Base-by-base conservation (phyloP, 441 rosid species). In the Geranium incanum region DNA sequence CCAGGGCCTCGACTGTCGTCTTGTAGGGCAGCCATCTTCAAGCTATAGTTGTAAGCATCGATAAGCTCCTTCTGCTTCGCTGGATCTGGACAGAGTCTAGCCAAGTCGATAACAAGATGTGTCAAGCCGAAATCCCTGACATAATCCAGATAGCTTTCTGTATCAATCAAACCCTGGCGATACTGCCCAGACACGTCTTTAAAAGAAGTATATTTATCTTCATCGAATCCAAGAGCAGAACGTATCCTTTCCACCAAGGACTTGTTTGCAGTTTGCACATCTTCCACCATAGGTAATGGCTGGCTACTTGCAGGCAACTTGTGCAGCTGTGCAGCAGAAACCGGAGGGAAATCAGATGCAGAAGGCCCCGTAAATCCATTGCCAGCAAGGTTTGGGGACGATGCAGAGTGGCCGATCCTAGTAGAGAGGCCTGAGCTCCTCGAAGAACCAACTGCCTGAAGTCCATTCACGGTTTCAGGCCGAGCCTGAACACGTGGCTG, bases 21-120 rank as follows among this genome's bases (percentile, higher is more conserved):
- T 69, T 80, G 71, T 5, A 52, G 15, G 41, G 16, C 78, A 48
- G 70, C 79, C 77, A 76, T 71, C 77, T 72, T 80, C 79, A 79
- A 57, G 75, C 82, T 78, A 50, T 89, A 77, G 75, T 80, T 84
- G 71, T 90, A 82, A n/a, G 81, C 78, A 68, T 90, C 95, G 69
- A 95, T 71, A 43, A 95, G 89, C 76, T 92, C 96, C 83, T 85
- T 85, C 85, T 95, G 98, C 81, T 90, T 95, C 75, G 71, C 85
- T 19, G 84, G 66, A 79, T 95, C 95, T 71, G 99, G 99, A 23
- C 88, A 89, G 48, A 92, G 89, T 72, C 87, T 84, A 79, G 97
- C 99, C 82, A 95, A 81, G 73, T 95, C 98, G 55, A 80, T 79
- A 75, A 89, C 85, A 70, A 90, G 84, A 84, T 87, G 95, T 12